Conservation (phyloP, 129 eudicot genomes). For the Apium graveolens region DNA sequence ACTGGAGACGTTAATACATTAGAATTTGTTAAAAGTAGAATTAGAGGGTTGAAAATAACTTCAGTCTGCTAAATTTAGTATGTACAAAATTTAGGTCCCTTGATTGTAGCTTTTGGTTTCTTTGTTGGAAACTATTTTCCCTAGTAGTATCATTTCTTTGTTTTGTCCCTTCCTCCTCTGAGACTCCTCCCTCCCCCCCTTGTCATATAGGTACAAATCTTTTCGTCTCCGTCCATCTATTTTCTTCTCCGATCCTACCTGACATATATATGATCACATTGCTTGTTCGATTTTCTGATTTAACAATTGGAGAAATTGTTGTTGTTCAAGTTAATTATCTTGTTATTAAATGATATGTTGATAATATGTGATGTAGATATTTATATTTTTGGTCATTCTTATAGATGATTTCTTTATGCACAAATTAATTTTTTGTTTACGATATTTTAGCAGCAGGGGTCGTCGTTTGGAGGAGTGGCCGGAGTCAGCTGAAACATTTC, state of each 20-base stretch:
- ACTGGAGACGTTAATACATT: no score
- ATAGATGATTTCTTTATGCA: background rate
- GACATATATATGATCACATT: background rate
- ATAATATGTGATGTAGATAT: background rate
- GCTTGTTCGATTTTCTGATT: background rate
- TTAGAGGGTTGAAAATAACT: background rate
- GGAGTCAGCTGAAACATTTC: slow-evolving; percentile 15
- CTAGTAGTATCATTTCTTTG: slow-evolving; percentile 26
- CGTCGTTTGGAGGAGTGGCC: slow-evolving; percentile 30
- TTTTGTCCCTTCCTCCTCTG: slow-evolving; percentile 15
- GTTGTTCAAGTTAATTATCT: background rate
- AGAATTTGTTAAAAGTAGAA: background rate
- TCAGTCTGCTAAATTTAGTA: background rate
- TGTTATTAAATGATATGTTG: background rate
- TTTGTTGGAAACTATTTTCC: background rate
- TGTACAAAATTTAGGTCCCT: slow-evolving; percentile 1
- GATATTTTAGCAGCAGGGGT: slow-evolving; percentile 20
- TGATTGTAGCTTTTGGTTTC: slow-evolving; percentile 1
- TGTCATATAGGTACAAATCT: slow-evolving; percentile 47
- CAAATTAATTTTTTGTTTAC: background rate
- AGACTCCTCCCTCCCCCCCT: slow-evolving; percentile 49
- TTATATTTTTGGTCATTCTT: background rate
- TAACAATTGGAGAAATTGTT: background rate
- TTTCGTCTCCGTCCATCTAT: background rate
- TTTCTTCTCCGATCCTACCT: background rate